Percentiles rank a stretch among this genome's conserved stretches.
Evolutionary conservation across 768 basidiomycete species (phyloP).

Genomic region (Serendipita vermifera): DNA sequence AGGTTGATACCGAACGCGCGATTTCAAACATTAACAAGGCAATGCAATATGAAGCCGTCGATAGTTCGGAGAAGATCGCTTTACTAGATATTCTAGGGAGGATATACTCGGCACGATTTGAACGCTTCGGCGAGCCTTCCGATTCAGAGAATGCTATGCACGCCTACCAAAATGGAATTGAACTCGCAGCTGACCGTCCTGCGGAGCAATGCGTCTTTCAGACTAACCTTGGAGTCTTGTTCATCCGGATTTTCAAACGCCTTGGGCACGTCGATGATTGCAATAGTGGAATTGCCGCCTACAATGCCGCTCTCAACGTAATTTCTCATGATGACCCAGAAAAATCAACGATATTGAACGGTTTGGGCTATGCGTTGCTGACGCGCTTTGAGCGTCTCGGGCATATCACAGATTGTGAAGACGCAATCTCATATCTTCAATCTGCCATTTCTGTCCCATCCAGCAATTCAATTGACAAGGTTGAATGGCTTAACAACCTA

Average conservation of each 20-base stretch:
- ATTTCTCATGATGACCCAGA: conserved; percentile 13
- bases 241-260: neutral
- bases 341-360: conserved; percentile 8
- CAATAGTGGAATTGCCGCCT: neutral
- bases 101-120: no score
- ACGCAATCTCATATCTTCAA: neutral
- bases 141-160: no score
- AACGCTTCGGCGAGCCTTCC: no score
- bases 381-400: conserved; percentile 10
- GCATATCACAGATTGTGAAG: neutral
- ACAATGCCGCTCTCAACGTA: conserved; percentile 10
- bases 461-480: neutral
- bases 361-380: conserved; percentile 14
- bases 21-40: no score
- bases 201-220: neutral
- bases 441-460: neutral
- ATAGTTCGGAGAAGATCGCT: no score
- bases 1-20: no score
- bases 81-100: no score
- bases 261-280: neutral
- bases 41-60: no score
- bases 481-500: neutral
- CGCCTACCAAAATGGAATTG: conserved; percentile 11
- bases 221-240: neutral
- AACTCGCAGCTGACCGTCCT: conserved; percentile 13